phyloP scores from a whole-genome alignment of 176 grass and related monocot species.

The Microstegium vimineum region DNA sequence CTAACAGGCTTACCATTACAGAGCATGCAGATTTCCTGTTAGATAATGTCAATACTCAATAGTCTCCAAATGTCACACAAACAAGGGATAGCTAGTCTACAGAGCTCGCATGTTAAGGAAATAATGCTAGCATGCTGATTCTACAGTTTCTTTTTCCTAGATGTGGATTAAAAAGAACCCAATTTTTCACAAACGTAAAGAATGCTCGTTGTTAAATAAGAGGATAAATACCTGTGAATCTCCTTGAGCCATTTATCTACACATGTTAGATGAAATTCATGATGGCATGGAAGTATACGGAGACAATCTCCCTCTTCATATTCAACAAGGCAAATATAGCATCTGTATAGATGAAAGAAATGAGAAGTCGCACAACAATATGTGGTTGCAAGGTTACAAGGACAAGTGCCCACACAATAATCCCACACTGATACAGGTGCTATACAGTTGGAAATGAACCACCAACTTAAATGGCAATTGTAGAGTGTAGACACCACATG shows the following conservation, averaged over 20 bases:
- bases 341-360: slow-evolving; percentile 33
- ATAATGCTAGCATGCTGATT: not conserved
- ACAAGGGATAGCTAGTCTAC: not conserved
- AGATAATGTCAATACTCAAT: not conserved
- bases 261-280: slow-evolving; percentile 97
- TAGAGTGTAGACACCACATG: not conserved
- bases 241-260: slow-evolving; percentile 99
- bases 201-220: not conserved
- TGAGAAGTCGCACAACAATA: slow-evolving; percentile 20
- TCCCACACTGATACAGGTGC: not conserved
- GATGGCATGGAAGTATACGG: slow-evolving; percentile 86
- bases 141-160: not conserved
- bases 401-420: not conserved
- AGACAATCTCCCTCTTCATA: slow-evolving; percentile 93
- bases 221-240: slow-evolving; percentile 82
- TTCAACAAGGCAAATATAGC: slow-evolving; percentile 96
- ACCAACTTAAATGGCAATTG: slow-evolving; percentile 27
- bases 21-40: not conserved
- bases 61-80: not conserved
- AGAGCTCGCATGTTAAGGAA: not conserved
- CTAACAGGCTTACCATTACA: not conserved
- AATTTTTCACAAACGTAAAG: not conserved
- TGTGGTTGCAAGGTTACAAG: not conserved
- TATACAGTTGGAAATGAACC: slow-evolving; percentile 14
- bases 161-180: not conserved